Percentiles rank a stretch among this genome's conserved stretches.
Conservation (phyloP, 352 stramenopile species). For the Pythium guiyangense region DNA sequence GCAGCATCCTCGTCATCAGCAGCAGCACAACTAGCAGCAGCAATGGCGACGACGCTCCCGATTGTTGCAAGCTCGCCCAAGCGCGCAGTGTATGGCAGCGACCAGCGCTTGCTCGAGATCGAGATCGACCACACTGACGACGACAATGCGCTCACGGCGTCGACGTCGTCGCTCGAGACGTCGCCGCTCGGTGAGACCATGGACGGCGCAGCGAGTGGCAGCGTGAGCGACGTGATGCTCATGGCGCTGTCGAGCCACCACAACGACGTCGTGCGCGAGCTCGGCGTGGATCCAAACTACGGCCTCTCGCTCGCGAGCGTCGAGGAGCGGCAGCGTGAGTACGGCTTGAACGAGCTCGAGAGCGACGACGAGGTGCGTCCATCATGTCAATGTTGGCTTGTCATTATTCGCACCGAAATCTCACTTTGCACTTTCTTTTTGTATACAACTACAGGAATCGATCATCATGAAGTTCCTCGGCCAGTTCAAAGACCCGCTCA, state of each 20-base stretch:
- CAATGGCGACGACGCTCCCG: slow-evolving; percentile 14
- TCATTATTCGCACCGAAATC: too few species aligned
- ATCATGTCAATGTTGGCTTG: too few species aligned
- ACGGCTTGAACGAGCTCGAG: slow-evolving; percentile 69
- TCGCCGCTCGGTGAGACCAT: neutral
- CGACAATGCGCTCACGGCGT: slow-evolving; percentile 13
- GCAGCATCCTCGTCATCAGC: neutral
- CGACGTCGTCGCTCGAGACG: slow-evolving; percentile 9
- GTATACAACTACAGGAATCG: slow-evolving; percentile 32
- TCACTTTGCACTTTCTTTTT: neutral
- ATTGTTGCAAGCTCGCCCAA: slow-evolving; percentile 6
- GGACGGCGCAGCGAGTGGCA: neutral
- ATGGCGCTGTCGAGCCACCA: slow-evolving; percentile 36
- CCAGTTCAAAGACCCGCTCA: slow-evolving; percentile 97
- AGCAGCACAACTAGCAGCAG: neutral
- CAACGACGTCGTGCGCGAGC: slow-evolving; percentile 57
- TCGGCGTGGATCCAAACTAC: slow-evolving; percentile 62
- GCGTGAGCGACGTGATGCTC: neutral
- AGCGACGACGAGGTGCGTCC: slow-evolving; percentile 45
- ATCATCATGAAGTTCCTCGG: slow-evolving; percentile 90
- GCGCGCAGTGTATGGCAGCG: slow-evolving; percentile 9
- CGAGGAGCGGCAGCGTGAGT: slow-evolving; percentile 56
- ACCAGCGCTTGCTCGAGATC: slow-evolving; percentile 9
- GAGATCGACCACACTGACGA: slow-evolving; percentile 2
- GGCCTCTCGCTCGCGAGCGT: slow-evolving; percentile 53